These are phyloP conservation scores for Achaetomium macrosporum DNA, from an alignment of 2,329 filamentous ascomycete species.

Conservation along the genomic window DNA sequence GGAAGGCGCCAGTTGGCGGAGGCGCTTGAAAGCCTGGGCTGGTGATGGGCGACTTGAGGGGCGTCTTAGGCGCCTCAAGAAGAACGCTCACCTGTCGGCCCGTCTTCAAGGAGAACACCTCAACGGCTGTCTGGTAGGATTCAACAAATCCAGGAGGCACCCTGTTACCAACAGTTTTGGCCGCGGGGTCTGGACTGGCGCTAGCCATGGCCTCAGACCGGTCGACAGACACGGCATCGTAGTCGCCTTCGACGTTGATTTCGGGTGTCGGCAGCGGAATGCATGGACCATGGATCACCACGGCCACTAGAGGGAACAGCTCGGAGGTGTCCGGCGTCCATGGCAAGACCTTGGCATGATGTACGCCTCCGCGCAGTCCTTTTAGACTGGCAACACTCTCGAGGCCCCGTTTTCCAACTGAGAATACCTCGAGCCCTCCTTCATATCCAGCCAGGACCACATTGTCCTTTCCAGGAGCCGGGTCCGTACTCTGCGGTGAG, in stretches of 20 bases:
- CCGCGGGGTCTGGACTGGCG: slow-evolving; percentile 34
- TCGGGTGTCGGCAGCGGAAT: slow-evolving; percentile 39
- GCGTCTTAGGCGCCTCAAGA: slow-evolving; percentile 60
- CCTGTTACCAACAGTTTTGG: slow-evolving; percentile 32
- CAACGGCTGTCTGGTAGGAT: slow-evolving; percentile 79
- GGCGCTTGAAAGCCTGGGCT: slow-evolving; percentile 64
- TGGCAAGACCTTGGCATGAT: slow-evolving; percentile 76
- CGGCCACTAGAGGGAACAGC: slow-evolving; percentile 67
- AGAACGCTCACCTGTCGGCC: slow-evolving; percentile 66
- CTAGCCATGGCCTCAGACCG: slow-evolving; percentile 36
- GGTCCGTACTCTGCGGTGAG: slow-evolving; percentile 36
- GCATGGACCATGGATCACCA: slow-evolving; percentile 74
- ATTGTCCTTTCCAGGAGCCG: slow-evolving; percentile 47
- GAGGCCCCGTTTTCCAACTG: slow-evolving; percentile 64
- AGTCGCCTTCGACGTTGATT: slow-evolving; percentile 31
- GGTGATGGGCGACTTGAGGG: slow-evolving; percentile 52
- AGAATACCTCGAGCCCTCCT: slow-evolving; percentile 70
- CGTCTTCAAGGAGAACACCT: slow-evolving; percentile 80
- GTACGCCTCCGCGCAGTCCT: slow-evolving; percentile 71
- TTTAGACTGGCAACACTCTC: slow-evolving; percentile 65
- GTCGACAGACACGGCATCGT: slow-evolving; percentile 35
- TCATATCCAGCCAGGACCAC: slow-evolving; percentile 74
- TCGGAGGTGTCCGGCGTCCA: slow-evolving; percentile 52
- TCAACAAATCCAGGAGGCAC: slow-evolving; percentile 38
- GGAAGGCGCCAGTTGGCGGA: slow-evolving; percentile 64